These are phyloP conservation scores for Plasmodium cynomolgi DNA, from an alignment of 169 alveolate species.

Conservation along the genomic window DNA sequence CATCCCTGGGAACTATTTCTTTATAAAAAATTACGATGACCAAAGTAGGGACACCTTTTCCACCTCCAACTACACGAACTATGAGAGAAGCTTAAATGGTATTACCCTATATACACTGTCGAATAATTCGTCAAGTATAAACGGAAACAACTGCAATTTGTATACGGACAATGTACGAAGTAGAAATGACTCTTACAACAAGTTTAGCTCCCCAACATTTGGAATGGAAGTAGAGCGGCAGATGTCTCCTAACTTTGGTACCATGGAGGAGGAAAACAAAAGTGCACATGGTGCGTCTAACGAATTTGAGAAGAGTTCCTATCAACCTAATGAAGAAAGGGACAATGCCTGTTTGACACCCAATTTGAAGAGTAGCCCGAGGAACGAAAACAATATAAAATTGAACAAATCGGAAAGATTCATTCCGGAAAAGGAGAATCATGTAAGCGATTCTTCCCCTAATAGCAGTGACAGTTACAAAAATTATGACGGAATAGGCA, in stretches of 20 bases:
- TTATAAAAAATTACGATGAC: conserved; percentile 36
- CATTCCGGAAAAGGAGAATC: neutral
- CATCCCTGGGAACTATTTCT: conserved; percentile 60
- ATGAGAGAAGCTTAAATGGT: conserved; percentile 38
- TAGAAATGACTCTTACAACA: conserved; percentile 24
- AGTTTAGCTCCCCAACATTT: conserved; percentile 49
- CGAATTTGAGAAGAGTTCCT: neutral
- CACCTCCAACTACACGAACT: conserved; percentile 4
- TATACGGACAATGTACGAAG: conserved; percentile 9
- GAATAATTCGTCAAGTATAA: conserved; percentile 24
- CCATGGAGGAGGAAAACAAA: neutral
- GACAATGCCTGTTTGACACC: neutral
- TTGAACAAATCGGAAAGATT: neutral
- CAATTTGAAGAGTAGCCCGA: conserved; percentile 5
- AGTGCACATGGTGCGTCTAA: neutral
- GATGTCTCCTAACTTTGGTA: conserved; percentile 66
- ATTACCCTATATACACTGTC: conserved; percentile 30
- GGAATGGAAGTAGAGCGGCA: conserved; percentile 24
- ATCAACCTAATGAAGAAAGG: neutral
- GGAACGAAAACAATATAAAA: neutral
- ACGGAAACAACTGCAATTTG: conserved; percentile 15
- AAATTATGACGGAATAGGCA: neutral
- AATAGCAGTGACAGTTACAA: conserved; percentile 1
- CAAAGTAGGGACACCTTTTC: neutral
- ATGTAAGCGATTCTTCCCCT: neutral